Evolutionary conservation across 345 rosid genomes (phyloP).

Genomic region (Fremontodendron californicum): DNA sequence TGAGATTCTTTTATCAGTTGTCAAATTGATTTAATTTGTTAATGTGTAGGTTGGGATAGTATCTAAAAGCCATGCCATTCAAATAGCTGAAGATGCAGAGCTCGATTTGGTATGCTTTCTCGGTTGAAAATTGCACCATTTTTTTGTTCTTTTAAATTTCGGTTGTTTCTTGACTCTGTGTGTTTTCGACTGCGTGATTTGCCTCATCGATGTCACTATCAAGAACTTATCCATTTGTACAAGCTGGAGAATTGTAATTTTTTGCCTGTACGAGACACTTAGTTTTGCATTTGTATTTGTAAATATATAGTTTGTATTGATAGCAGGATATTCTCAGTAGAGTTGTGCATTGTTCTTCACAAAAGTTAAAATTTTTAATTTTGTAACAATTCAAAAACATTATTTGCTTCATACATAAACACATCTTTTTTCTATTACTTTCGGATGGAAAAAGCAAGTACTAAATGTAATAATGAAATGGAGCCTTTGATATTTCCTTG

Average conservation of each 20-base stretch:
- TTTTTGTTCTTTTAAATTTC: neutral
- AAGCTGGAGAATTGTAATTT: neutral
- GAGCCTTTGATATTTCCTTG: neutral
- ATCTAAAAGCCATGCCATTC: conserved; percentile 64
- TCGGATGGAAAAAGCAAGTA: neutral
- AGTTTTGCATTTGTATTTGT: neutral
- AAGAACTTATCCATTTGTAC: neutral
- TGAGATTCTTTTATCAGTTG: neutral
- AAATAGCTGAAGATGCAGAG: conserved; percentile 79
- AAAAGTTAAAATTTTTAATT: neutral
- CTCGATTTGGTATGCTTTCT: conserved; percentile 71
- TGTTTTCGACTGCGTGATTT: neutral
- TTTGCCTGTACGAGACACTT: neutral
- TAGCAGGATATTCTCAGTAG: neutral
- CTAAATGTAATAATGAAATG: neutral
- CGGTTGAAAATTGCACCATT: neutral
- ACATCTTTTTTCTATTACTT: neutral
- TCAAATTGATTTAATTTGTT: neutral
- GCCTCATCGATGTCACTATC: neutral
- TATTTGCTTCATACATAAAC: neutral
- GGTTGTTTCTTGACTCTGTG: neutral
- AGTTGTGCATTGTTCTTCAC: neutral
- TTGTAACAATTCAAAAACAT: neutral
- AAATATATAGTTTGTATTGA: neutral
- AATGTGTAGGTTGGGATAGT: conserved; percentile 73